Evolutionary conservation across 305 asterid species (phyloP).

Genomic region (Salvia sclarea): DNA sequence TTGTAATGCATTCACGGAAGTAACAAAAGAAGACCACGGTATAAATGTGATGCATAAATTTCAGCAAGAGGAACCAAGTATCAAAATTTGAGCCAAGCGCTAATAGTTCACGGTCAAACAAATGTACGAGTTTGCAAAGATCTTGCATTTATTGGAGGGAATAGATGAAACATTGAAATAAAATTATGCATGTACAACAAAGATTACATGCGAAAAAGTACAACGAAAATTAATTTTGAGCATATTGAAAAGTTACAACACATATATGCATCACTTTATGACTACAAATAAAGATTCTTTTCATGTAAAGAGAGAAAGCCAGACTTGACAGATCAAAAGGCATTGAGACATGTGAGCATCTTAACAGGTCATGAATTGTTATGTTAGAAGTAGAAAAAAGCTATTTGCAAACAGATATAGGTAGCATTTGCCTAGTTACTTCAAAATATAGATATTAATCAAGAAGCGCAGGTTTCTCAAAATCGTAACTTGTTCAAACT

Average conservation of each 20-base stretch:
- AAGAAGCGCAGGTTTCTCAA: not conserved
- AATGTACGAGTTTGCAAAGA: not conserved
- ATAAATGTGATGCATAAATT: not conserved
- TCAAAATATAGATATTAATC: not conserved
- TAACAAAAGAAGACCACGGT: not conserved
- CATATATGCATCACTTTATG: not conserved
- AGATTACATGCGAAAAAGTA: not conserved
- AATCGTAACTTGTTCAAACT: not conserved
- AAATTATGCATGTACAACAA: not conserved
- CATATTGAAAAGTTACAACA: not conserved
- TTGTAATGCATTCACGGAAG: not conserved
- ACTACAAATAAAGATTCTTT: not conserved
- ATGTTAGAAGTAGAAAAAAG: conserved; percentile 20
- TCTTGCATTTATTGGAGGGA: not conserved
- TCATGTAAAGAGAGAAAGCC: not conserved
- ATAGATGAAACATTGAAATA: not conserved
- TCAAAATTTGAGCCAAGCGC: not conserved
- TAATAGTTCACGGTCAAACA: not conserved
- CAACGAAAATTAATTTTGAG: not conserved
- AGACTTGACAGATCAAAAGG: not conserved
- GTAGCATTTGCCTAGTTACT: not conserved
- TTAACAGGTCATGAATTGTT: not conserved
- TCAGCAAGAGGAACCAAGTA: conserved; percentile 3
- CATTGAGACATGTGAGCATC: not conserved
- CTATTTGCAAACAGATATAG: conserved; percentile 11